Evolutionary conservation across 2,329 filamentous ascomycete species (phyloP).

Genomic region (Pseudopithomyces chartarum): DNA sequence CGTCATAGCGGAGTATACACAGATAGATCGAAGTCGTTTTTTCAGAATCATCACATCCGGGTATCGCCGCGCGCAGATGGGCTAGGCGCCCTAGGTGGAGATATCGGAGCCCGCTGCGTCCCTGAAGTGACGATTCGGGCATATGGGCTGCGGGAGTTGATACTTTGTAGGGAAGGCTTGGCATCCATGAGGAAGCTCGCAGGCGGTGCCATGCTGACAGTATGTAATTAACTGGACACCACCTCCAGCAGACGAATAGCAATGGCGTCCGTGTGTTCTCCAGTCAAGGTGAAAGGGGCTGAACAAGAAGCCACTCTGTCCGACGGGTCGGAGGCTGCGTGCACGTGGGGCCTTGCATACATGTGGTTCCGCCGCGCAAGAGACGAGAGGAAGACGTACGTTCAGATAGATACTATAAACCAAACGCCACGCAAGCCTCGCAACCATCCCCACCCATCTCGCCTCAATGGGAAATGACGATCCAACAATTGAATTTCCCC

Average conservation of each 20-base stretch:
- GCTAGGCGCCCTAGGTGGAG: neutral
- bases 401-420: no score
- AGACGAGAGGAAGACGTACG: no score
- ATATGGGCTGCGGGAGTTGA: neutral
- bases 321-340: neutral
- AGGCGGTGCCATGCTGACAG: slow-evolving; percentile 3
- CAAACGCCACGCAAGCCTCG: no score
- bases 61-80: neutral
- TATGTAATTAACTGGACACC: neutral
- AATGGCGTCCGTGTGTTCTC: neutral
- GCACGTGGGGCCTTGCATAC: no score
- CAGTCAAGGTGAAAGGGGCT: neutral
- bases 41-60: neutral
- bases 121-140: neutral
- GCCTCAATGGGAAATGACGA: neutral
- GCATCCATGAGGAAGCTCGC: neutral
- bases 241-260: neutral
- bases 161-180: neutral
- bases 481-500: neutral
- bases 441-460: no score
- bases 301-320: neutral
- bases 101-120: neutral
- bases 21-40: neutral
- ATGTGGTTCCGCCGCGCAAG: neutral
- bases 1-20: slow-evolving; percentile 38